Evolutionary conservation across 2,329 filamentous ascomycete species (phyloP), one percentile per base, ranked within the genome.

Genomic region (Ophiocordyceps polyrhachis-furcata): DNA sequence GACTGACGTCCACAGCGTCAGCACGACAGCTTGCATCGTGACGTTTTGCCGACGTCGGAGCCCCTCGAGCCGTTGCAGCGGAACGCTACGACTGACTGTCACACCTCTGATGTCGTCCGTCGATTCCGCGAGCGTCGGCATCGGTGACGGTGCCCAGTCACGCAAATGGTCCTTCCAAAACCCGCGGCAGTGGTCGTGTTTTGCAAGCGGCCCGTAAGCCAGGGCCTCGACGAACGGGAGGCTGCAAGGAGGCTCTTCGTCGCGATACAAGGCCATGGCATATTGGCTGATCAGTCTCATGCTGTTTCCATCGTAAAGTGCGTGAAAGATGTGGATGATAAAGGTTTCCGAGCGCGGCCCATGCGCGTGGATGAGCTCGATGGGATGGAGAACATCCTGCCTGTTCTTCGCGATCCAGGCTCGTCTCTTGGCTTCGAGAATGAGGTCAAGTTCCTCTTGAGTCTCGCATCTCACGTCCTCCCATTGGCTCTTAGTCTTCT

Each of bases 271-370:
- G 9, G 43, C 40, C 25, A 54, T 15, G 55, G 93, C 66, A 19
- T 69, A 61, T 3, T 71, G 57, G 19, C 93, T 67, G 37, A 93
- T 68, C 21, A 85, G 58, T 2, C 72, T 69, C 37, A 93, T 71
- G 48, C 86, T 89, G 50, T 74, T 81, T 2, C 86, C 88, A 59
- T 95, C 88, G 52, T 95, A 95, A 0, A 94, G 59, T 0, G 74
- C 86, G 56, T 95, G 88, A 60, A 94, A 93, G 1, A 93, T 78
- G 41, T 81, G 72, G 2, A 93, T 53, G 2, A 69, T 61, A 29
- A 93, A 60, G 0, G 68, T 49, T 7, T 53, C 52, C 1, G 51
- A 52, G 1, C 49, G 50, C 0, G 46, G 44, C 5, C 55, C 42
- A 1, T 51, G 46, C 2, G 74, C 48, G 0, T 70, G 45, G 1